Percentiles rank a stretch among this genome's conserved stretches.
These are phyloP conservation scores for Pseudoturritis turrita DNA, from an alignment of 345 rosid genomes.

Conservation along the genomic window DNA sequence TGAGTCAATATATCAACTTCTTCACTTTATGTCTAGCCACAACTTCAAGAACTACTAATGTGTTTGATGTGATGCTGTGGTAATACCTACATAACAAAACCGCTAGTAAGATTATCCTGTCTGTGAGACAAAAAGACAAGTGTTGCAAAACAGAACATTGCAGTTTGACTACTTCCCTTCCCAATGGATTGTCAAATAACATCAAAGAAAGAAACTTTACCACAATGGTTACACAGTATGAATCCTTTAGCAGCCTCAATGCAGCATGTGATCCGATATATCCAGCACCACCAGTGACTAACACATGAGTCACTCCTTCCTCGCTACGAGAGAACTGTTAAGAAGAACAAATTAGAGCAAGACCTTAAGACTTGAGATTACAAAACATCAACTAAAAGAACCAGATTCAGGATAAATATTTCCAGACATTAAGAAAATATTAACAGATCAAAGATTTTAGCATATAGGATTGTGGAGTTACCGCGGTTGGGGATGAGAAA, in stretches of 20 bases:
- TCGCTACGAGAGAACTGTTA: conserved; percentile 61
- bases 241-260: conserved; percentile 66
- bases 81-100: conserved; percentile 64
- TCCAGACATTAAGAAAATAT: too few relatives aligned
- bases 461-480: conserved; percentile 23
- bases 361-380: too few relatives aligned
- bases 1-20: conserved; percentile 71
- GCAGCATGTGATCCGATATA: conserved; percentile 97
- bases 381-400: too few relatives aligned
- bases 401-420: neutral
- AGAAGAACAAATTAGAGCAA: conserved; percentile 13
- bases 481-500: conserved; percentile 59
- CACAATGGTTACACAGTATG: conserved; percentile 82
- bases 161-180: neutral
- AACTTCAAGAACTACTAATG: conserved; percentile 81
- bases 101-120: conserved; percentile 97
- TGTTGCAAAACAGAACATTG: neutral
- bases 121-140: conserved; percentile 2
- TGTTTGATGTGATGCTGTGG: conserved; percentile 95
- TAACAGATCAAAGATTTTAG: too few relatives aligned
- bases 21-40: conserved; percentile 76
- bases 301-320: conserved; percentile 76
- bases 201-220: conserved; percentile 40
- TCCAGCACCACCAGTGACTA: conserved; percentile 97
- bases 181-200: neutral